Evolutionary conservation across 176 grass and related monocot species (phyloP).

Genomic region (Ensete ventricosum): DNA sequence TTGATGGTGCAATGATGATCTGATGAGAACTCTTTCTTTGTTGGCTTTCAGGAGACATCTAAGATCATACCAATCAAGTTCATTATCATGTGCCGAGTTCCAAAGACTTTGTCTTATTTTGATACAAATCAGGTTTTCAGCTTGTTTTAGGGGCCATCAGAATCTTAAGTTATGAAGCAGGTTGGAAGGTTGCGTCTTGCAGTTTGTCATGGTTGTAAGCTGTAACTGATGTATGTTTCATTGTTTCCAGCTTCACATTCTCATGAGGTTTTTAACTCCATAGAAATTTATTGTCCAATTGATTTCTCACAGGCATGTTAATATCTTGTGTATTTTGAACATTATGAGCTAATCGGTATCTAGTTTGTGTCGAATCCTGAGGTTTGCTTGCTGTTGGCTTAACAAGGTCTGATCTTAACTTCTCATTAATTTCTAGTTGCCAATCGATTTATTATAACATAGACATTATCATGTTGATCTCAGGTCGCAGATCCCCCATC

Average conservation of each 20-base stretch:
- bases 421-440: no score
- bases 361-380: not conserved
- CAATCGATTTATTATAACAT: no score
- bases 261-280: not conserved
- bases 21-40: not conserved
- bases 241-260: not conserved
- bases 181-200: not conserved
- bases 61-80: not conserved
- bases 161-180: not conserved
- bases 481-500: no score
- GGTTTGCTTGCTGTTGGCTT: no score
- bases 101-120: not conserved
- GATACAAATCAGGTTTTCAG: not conserved
- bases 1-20: not conserved
- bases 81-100: not conserved
- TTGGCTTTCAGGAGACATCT: slow-evolving; percentile 7
- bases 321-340: not conserved
- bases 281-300: not conserved
- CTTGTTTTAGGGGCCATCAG: not conserved
- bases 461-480: no score
- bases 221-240: not conserved
- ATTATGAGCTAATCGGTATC: not conserved
- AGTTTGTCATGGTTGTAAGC: not conserved
- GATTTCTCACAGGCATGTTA: not conserved
- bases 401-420: no score